phyloP scores from a whole-genome alignment of 495 filamentous ascomycete species.

The Aspergillus diversus region DNA sequence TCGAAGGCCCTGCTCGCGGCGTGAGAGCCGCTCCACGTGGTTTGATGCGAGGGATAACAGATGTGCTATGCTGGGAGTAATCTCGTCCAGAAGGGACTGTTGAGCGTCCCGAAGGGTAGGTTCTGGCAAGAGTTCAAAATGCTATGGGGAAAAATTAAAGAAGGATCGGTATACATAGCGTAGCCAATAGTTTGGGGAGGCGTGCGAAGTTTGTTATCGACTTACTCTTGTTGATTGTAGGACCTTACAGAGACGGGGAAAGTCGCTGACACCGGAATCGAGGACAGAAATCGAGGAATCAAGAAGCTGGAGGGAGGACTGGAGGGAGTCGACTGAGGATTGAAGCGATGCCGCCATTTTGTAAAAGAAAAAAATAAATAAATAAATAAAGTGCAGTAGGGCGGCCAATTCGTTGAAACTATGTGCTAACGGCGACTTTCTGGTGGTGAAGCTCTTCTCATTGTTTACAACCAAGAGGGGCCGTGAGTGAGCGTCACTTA shows the following conservation, averaged over 20 bases:
- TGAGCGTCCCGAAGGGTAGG: slow-evolving; percentile 70
- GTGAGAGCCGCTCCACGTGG: slow-evolving; percentile 73
- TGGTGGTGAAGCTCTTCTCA: slow-evolving; percentile 11
- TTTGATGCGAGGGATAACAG: slow-evolving; percentile 66
- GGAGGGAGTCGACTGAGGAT: slow-evolving; percentile 70
- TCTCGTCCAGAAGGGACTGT: slow-evolving; percentile 68
- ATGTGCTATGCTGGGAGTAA: slow-evolving; percentile 71
- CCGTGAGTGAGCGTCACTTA: slow-evolving; percentile 28
- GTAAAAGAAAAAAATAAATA: neutral
- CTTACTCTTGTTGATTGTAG: slow-evolving; percentile 69
- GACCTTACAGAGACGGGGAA: slow-evolving; percentile 72
- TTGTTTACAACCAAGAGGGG: slow-evolving; percentile 42
- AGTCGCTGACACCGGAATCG: slow-evolving; percentile 71
- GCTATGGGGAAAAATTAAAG: slow-evolving; percentile 45
- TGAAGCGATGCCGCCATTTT: slow-evolving; percentile 57
- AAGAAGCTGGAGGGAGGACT: slow-evolving; percentile 70
- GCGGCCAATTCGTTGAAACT: neutral
- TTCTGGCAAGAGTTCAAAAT: slow-evolving; percentile 79
- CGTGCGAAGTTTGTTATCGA: neutral
- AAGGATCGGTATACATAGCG: neutral
- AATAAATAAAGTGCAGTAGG: neutral
- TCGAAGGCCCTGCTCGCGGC: slow-evolving; percentile 70
- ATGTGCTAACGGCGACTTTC: neutral
- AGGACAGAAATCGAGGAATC: slow-evolving; percentile 74
- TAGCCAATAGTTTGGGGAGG: neutral